Conservation (phyloP, 2,329 filamentous ascomycete genomes). For the Boeremia exigua region DNA sequence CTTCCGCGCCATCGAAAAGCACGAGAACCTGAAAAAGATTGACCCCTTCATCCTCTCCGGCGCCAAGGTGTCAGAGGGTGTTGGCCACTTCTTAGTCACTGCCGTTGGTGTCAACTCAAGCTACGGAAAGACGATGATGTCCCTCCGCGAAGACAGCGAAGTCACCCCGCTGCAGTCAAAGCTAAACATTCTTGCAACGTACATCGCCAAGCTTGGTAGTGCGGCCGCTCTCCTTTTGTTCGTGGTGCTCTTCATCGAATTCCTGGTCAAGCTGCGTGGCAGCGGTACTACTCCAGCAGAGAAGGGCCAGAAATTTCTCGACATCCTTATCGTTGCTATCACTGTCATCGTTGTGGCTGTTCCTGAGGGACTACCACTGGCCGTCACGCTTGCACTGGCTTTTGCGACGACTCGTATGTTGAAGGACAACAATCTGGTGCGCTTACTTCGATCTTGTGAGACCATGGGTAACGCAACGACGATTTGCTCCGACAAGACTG, state of each 20-base stretch:
- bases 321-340: constrained; percentile 68
- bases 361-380: constrained; percentile 69
- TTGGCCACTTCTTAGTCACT: constrained; percentile 78
- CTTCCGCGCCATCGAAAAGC: constrained; percentile 67
- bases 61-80: constrained; percentile 76
- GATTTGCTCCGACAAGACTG: constrained; percentile 72
- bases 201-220: constrained; percentile 80
- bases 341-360: constrained; percentile 74
- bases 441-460: constrained; percentile 70
- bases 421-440: constrained; percentile 74
- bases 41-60: constrained; percentile 90
- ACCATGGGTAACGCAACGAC: constrained; percentile 76
- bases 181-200: constrained; percentile 76
- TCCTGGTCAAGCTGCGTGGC: constrained; percentile 70
- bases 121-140: constrained; percentile 80
- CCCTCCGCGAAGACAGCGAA: constrained; percentile 75
- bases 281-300: constrained; percentile 64
- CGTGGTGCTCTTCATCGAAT: constrained; percentile 84
- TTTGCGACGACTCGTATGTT: constrained; percentile 72
- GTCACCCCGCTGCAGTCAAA: constrained; percentile 81
- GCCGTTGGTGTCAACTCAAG: constrained; percentile 76
- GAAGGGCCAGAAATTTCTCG: constrained; percentile 76
- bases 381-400: constrained; percentile 71
- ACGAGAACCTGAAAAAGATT: constrained; percentile 68
- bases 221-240: constrained; percentile 81